Conservation (phyloP, 768 basidiomycete species). For the Suillus luteus region DNA sequence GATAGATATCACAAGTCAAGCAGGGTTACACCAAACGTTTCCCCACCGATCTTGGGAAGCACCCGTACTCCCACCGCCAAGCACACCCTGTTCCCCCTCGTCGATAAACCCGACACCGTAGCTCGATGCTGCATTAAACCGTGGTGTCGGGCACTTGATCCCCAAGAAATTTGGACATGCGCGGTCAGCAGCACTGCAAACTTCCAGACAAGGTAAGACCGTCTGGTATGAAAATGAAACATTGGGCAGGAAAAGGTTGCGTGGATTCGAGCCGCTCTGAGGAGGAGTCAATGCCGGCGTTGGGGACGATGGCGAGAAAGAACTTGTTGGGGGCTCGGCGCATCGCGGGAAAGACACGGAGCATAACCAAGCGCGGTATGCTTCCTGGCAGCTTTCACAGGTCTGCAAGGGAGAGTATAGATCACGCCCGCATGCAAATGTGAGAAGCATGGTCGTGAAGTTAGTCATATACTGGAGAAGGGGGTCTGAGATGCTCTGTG, state of each 20-base stretch:
- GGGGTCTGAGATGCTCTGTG: constrained; percentile 46
- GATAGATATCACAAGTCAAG: constrained; percentile 12
- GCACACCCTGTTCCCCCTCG: constrained; percentile 44
- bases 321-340: constrained; percentile 48
- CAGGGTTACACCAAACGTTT: constrained; percentile 74
- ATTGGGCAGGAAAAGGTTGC: constrained; percentile 52
- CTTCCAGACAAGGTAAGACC: constrained; percentile 79
- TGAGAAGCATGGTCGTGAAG: constrained; percentile 72
- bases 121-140: constrained; percentile 64
- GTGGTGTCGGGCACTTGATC: constrained; percentile 63
- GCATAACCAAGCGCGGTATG: constrained; percentile 82
- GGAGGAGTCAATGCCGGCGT: constrained; percentile 53
- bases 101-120: constrained; percentile 82
- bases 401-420: constrained; percentile 76
- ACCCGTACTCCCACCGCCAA: constrained; percentile 54
- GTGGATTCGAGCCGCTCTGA: constrained; percentile 39
- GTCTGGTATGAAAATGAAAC: constrained; percentile 51
- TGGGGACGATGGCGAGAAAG: constrained; percentile 33
- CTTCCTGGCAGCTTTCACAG: constrained; percentile 72
- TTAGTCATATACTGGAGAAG: constrained; percentile 65
- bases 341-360: constrained; percentile 74
- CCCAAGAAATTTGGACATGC: constrained; percentile 76
- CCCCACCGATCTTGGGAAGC: constrained; percentile 66
- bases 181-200: constrained; percentile 70
- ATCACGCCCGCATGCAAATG: constrained; percentile 79